Evolutionary conservation across 768 basidiomycete species (phyloP).

Genomic region (Pleurotus djamor): DNA sequence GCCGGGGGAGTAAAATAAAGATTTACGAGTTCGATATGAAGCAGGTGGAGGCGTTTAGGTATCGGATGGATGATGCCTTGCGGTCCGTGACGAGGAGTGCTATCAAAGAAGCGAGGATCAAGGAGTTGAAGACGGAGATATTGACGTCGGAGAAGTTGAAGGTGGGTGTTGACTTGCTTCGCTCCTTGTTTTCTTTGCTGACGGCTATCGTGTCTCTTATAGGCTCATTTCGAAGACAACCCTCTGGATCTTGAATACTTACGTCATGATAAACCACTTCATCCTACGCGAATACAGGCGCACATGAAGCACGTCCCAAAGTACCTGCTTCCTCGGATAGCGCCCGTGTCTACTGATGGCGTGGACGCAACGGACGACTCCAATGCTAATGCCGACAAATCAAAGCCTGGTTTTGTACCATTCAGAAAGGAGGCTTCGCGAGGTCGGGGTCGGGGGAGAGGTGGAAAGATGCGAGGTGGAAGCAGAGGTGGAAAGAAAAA

Average conservation of each 20-base stretch:
- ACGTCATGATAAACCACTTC: constrained; percentile 91
- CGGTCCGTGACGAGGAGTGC: constrained; percentile 83
- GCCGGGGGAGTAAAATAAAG: constrained; percentile 59
- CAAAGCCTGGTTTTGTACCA: constrained; percentile 56
- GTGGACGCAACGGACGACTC: constrained; percentile 15
- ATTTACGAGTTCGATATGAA: constrained; percentile 95
- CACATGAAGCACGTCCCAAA: constrained; percentile 97
- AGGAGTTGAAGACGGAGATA: constrained; percentile 91
- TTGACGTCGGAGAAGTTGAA: constrained; percentile 96
- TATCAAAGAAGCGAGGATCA: constrained; percentile 88
- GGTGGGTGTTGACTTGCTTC: constrained; percentile 40
- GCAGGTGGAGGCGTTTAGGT: constrained; percentile 96
- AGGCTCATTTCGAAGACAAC: constrained; percentile 99
- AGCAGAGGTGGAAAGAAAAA: constrained; percentile 64
- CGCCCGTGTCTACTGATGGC: constrained; percentile 47
- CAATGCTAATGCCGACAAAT: constrained; percentile 20
- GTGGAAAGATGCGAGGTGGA: constrained; percentile 42
- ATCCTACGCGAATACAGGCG: constrained; percentile 84
- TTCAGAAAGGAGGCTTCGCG: constrained; percentile 62
- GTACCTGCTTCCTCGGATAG: constrained; percentile 85
- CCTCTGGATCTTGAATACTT: constrained; percentile 90
- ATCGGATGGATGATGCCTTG: constrained; percentile 96
- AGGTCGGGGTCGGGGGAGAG: constrained; percentile 53
- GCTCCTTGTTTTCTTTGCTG: not conserved
- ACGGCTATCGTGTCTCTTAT: constrained; percentile 4